Base-by-base conservation (phyloP, 352 stramenopile genomes). In the Thalassiosira livingstoniorum region DNA sequence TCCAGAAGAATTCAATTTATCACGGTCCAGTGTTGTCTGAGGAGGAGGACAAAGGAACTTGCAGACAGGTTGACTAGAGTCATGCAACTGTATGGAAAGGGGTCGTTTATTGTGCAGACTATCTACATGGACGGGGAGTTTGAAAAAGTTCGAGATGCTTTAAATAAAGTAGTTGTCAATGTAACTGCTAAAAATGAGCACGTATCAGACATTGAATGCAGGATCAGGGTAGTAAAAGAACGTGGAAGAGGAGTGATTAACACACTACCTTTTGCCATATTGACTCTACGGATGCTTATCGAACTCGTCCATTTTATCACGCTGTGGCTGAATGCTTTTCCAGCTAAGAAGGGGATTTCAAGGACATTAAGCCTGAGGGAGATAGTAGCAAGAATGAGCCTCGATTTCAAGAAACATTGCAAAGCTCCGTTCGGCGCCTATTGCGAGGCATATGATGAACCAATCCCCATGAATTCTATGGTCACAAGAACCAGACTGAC, bases 41-140 rank as follows among this genome's bases (percentile, higher is more conserved):
- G 42, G 31, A 60, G 63, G 47, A 72, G 43, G 18, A 45, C 63
- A 34, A 21, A 18, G 2, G 63, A 72, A n/a, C 42, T 63, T 1
- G 18, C 15, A 29, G 31, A 43, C 32, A 45, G 13, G 42, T 43
- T 83, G 18, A 58, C 70, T 25, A 31, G 15, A 0, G 39, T 86
- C 5, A 34, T 67, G 0, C 54, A 63, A 0, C 10, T 80, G 0
- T 86, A 86, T 51, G 18, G 55, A n/a, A 0, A 39, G 1, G 25
- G 66, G 29, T 77, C 78, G 21, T 86, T 89, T 27, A 34, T 34
- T 10, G 37, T 78, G 5, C n/a, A n/a, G n/a, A n/a, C n/a, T n/a
- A n/a, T n/a, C n/a, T n/a, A n/a, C n/a, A n/a, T 51, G 21, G 72
- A 89, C 31, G 18, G 13, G 0, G 51, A 86, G 45, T 84, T 89